Base-by-base conservation (phyloP, 2,329 filamentous ascomycete species). In the Ophiostoma sp. region DNA sequence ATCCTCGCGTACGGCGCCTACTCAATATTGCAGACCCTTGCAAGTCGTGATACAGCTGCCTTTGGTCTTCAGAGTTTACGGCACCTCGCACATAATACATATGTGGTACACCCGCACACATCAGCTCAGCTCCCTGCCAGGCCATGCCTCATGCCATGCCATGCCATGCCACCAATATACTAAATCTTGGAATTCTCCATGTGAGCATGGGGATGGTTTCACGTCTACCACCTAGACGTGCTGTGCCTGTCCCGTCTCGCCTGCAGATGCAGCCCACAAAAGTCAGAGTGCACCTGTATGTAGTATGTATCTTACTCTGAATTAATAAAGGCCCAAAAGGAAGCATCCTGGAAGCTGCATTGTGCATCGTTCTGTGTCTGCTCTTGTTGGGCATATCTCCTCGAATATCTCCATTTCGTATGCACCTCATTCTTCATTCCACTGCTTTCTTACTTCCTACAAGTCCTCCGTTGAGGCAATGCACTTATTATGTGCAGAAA, bases 401-500 rank as follows among this genome's bases (percentile, higher is more conserved):
- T 48, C 20, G 27, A 62, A 33, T 33, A 62, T 15, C 27, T 33
- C 27, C 57, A 62, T 62, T 62, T 62, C 27, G 7, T 20, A 62
- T 62, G 57, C 27, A 62, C 57, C 57, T 62, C 57, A 62, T 62
- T 60, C 57, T 62, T 62, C 57, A 62, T 17, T 62, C 27, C 31
- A 17, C 7, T n/a, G 11, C 17, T 48, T 35, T n/a, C 33, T 39
- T 39, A 35, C 13, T 64, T 3, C 17, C 36, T 20, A 35, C 2
- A 20, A 3, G 35, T 23, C 8, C 20, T 65, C 60, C 60, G 60
- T 35, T 5, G 5, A 33, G 60, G 15, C 17, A 64, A 68, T 60
- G 52, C 52, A 68, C 52, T 39, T 41, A 69, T 71, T 69, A 35
- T 69, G 68, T 71, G 70, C 70, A 71, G 70, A 68, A 52, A 52